A percentile compares a stretch with the other conserved stretches of the same genome.
phyloP scores from a whole-genome alignment of 495 filamentous ascomycete genomes.

The Xylaria scruposa region DNA sequence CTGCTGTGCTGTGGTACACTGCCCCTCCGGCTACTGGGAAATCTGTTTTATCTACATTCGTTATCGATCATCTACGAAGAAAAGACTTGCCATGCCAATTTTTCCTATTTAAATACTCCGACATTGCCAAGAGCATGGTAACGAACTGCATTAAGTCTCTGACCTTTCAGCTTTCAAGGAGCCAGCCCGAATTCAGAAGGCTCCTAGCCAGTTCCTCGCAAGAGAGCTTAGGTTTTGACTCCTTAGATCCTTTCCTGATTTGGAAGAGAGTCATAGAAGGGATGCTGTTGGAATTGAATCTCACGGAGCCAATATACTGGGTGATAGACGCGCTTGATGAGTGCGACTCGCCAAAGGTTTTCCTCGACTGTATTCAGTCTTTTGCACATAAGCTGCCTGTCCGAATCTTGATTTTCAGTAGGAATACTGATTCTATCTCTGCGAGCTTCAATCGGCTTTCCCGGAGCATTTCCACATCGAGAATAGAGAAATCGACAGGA shows the following conservation, averaged over 20 bases:
- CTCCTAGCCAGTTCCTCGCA: background rate
- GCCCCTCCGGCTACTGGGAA: constrained; percentile 45
- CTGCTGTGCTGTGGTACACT: constrained; percentile 41
- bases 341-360: constrained; percentile 32
- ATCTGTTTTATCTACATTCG: constrained; percentile 44
- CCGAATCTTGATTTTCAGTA: constrained; percentile 32
- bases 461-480: constrained; percentile 20
- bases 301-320: constrained; percentile 40
- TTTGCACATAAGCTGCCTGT: constrained; percentile 27
- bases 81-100: constrained; percentile 40
- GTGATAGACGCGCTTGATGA: constrained; percentile 49
- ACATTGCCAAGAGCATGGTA: constrained; percentile 33
- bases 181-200: constrained; percentile 7
- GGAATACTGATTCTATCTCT: constrained; percentile 30
- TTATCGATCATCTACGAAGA: constrained; percentile 40
- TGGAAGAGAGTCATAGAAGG: constrained; percentile 35
- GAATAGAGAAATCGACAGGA: constrained; percentile 17
- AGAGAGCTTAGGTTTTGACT: background rate
- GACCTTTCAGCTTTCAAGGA: constrained; percentile 41
- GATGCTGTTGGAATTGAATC: constrained; percentile 28
- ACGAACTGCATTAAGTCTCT: constrained; percentile 38
- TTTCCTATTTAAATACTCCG: constrained; percentile 42
- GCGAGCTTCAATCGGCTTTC: constrained; percentile 20
- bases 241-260: constrained; percentile 31
- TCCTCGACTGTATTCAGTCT: constrained; percentile 30